Evolutionary conservation across 2,329 filamentous ascomycete genomes (phyloP), one percentile per base, ranked within the genome.

Genomic region (Calonectria henricotiae): DNA sequence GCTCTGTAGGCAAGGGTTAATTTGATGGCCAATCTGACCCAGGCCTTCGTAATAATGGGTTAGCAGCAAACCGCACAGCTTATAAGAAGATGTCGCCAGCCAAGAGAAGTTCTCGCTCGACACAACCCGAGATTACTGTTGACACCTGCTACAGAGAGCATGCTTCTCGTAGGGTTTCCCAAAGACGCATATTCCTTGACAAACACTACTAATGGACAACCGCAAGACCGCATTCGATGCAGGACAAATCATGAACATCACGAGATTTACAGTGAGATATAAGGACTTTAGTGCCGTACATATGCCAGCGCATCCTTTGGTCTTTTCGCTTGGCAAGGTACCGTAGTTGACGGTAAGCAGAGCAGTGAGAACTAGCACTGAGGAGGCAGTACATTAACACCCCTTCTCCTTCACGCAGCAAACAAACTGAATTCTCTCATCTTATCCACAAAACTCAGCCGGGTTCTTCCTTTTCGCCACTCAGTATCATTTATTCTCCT

Each of bases 21-120:
- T 30, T 23, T 23, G 12, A 37, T 25, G 51, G 51, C n/a, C 51
- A 4, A 25, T 32, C 51, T 55, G 51, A 37, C 30, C 32, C 20
- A 39, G 20, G 20, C 20, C 32, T 39, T 25, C 35, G 32, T 13
- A 39, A 25, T 8, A 39, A 39, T 15, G 51, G 11, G 12, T 6
- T 6, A 25, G 51, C 13, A 20, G 32, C 35, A 55, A 20, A 23
- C 32, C 41, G 7, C n/a, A 37, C 30, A 37, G 49, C 17, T 25
- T 55, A 55, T 55, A 43, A 43, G 55, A 61, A 43, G 55, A 61
- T 61, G 37, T 41, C 35, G 39, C 43, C 37, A 61, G 55, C 55
- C 55, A 61, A 44, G 55, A 30, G 37, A 25, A 41, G 37, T 12
- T 30, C 23, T 43, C 20, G 51, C 23, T 43, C 20, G 51, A 37